Conservation (phyloP, 2,329 filamentous ascomycete species). For the Cercospora sesami region DNA sequence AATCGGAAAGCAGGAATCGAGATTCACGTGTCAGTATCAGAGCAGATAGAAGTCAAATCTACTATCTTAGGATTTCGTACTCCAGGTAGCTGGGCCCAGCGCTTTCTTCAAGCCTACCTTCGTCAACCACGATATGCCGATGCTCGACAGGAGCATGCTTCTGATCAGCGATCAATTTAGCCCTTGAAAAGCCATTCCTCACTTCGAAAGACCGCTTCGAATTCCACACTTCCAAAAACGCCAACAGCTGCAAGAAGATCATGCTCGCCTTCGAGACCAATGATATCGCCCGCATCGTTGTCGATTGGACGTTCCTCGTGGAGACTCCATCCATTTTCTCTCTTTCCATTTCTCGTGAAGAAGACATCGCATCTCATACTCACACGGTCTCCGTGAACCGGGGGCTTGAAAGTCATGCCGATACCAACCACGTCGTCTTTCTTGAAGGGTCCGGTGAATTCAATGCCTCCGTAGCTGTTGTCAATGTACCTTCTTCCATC, state of each 20-base stretch:
- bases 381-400: slow-evolving; percentile 28
- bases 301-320: slow-evolving; percentile 70
- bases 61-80: neutral
- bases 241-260: slow-evolving; percentile 72
- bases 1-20: neutral
- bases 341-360: slow-evolving; percentile 66
- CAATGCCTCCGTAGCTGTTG: slow-evolving; percentile 69
- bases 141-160: neutral
- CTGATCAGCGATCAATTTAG: neutral
- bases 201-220: slow-evolving; percentile 56
- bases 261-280: slow-evolving; percentile 63
- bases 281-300: slow-evolving; percentile 60
- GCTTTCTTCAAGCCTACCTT: neutral
- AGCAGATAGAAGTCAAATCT: neutral
- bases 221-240: slow-evolving; percentile 65
- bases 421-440: slow-evolving; percentile 68
- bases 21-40: neutral
- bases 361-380: slow-evolving; percentile 61
- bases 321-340: slow-evolving; percentile 66
- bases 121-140: neutral
- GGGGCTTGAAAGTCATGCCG: slow-evolving; percentile 62
- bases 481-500: slow-evolving; percentile 75
- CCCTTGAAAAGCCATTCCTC: slow-evolving; percentile 37
- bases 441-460: slow-evolving; percentile 66
- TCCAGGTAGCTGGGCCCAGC: neutral